Evolutionary conservation across 2,329 filamentous ascomycete genomes (phyloP), one percentile per base, ranked within the genome.

Genomic region (Rhynchosporium secalis): DNA sequence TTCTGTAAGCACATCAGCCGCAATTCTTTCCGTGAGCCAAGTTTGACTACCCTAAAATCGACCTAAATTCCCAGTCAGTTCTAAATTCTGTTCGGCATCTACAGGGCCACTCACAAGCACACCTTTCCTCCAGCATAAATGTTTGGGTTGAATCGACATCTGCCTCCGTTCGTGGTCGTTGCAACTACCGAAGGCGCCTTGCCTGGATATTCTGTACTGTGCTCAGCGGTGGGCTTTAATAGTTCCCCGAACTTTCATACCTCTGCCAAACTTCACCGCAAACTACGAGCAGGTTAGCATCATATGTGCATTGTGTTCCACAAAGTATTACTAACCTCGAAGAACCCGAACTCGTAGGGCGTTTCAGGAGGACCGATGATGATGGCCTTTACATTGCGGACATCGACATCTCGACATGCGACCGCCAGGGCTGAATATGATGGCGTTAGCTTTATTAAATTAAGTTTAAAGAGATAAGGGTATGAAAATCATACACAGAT

Each of bases 341-440:
- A 98, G 78, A 97, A 97, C 3, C 95, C 95, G 73, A 96, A 97
- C 76, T 97, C 93, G 76, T 99, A 99, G 0, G 94, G 93, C 0
- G 93, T 96, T 70, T 95, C 93, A 67, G 94, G 92, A 29, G 95
- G 94, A 0, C 95, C 95, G 68, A 98, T 86, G 71, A 98, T 94
- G 66, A 98, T 77, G 55, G 93, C 92, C 73, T 87, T 89, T 56
- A 98, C 88, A 74, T 91, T 89, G 60, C 93, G 89, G 64, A 98
- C 91, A 75, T 99, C 92, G 69, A 87, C 83, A 76, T 98, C 95
- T 57, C 90, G 84, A 74, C 90, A 96, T 61, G 91, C 90, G 55
- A 97, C 92, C 10, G 91, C 91, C 66, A 98, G 84, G 36, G 93
- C 91, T 93, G 65, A 56, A 68, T 52, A 54, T 57, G 2, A 56